Conservation (phyloP, 2,329 filamentous ascomycete species). For the Didymella keratinophila region DNA sequence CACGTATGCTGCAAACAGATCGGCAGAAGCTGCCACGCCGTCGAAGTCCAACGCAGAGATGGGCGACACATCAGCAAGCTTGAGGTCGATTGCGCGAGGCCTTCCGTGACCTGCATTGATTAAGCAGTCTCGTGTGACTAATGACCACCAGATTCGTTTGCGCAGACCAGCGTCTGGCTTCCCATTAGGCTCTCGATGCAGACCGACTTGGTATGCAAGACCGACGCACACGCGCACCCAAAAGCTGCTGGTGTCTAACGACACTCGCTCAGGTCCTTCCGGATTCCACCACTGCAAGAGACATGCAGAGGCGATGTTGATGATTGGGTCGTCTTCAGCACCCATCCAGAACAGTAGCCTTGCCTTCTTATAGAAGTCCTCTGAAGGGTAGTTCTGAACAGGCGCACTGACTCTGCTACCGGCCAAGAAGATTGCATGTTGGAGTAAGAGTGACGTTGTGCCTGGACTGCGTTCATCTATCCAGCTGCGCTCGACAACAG, state of each 20-base stretch:
- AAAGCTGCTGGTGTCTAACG: slow-evolving; percentile 55
- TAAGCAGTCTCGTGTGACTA: slow-evolving; percentile 53
- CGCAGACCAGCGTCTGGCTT: slow-evolving; percentile 48
- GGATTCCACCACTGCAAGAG: slow-evolving; percentile 56
- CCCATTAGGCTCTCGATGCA: slow-evolving; percentile 53
- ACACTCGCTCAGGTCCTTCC: slow-evolving; percentile 52
- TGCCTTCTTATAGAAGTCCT: slow-evolving; percentile 47
- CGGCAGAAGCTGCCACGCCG: slow-evolving; percentile 37
- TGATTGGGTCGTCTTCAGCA: slow-evolving; percentile 50
- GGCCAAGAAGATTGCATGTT: slow-evolving; percentile 53
- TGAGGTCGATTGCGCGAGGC: slow-evolving; percentile 52
- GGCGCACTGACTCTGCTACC: slow-evolving; percentile 53
- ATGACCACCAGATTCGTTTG: slow-evolving; percentile 55
- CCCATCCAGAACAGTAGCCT: slow-evolving; percentile 47
- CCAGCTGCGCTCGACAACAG: slow-evolving; percentile 53
- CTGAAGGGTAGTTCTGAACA: slow-evolving; percentile 41
- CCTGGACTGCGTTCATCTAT: slow-evolving; percentile 43
- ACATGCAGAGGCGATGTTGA: slow-evolving; percentile 51
- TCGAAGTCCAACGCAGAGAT: slow-evolving; percentile 50
- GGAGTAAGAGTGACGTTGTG: slow-evolving; percentile 40
- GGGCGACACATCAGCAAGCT: slow-evolving; percentile 51
- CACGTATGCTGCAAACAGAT: slow-evolving; percentile 51
- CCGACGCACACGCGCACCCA: slow-evolving; percentile 55
- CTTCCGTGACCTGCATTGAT: slow-evolving; percentile 54
- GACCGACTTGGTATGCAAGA: slow-evolving; percentile 54